Conservation (phyloP, 75 land plant genomes). For the Gnetum montanum region DNA sequence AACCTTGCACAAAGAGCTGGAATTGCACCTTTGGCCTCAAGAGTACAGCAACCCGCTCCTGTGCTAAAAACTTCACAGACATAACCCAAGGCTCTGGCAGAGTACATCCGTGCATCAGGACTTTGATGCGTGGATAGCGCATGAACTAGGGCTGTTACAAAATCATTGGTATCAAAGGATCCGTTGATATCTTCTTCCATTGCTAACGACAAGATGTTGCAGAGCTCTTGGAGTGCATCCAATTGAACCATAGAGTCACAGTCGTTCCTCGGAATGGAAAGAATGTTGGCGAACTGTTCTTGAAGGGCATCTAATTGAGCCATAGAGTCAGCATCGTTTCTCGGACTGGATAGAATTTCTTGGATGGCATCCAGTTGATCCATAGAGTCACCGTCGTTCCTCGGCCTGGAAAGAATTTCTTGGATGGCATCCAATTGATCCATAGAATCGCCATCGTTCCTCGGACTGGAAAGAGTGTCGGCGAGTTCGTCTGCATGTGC, state of each 20-base stretch:
- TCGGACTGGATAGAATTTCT: slow-evolving; percentile 18
- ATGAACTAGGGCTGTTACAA: slow-evolving; percentile 30
- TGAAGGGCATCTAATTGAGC: slow-evolving; percentile 28
- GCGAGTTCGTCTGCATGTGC: slow-evolving; percentile 71
- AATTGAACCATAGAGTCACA: slow-evolving; percentile 22
- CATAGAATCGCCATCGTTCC: slow-evolving; percentile 74
- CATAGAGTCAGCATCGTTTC: slow-evolving; percentile 40
- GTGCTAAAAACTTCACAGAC: slow-evolving; percentile 57
- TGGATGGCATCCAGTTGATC: slow-evolving; percentile 27
- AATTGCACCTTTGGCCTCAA: slow-evolving; percentile 52
- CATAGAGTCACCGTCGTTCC: slow-evolving; percentile 75
- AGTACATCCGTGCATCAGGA: slow-evolving; percentile 48
- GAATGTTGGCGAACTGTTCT: slow-evolving; percentile 65
- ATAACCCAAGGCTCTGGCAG: slow-evolving; percentile 59
- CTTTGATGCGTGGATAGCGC: slow-evolving; percentile 24
- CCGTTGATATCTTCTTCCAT: slow-evolving; percentile 29
- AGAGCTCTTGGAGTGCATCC: slow-evolving; percentile 50
- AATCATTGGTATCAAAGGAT: slow-evolving; percentile 28
- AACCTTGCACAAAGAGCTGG: slow-evolving; percentile 50
- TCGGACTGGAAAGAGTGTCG: slow-evolving; percentile 88
- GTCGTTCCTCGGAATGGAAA: slow-evolving; percentile 67
- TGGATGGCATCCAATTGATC: slow-evolving; percentile 31
- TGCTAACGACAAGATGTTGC: slow-evolving; percentile 47
- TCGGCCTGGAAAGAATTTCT: slow-evolving; percentile 85
- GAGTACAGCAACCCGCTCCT: slow-evolving; percentile 35